A percentile compares a stretch with the other conserved stretches of the same genome.
phyloP scores from a whole-genome alignment of 495 filamentous ascomycete species.

The Lophiostoma macrostomum region DNA sequence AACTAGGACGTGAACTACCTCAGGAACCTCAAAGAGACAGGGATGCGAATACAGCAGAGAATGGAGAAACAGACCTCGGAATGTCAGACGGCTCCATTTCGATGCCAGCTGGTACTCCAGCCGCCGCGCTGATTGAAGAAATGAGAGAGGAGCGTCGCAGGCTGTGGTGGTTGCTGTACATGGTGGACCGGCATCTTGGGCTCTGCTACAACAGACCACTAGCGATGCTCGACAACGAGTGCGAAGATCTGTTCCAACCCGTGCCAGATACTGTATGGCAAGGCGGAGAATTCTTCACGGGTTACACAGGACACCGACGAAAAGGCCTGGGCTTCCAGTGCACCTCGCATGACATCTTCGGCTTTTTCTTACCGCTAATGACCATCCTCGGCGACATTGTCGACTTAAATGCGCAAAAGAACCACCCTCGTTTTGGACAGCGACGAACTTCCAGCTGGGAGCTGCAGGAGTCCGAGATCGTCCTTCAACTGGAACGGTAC shows the following conservation, averaged over 20 bases:
- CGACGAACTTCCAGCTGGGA: conserved; percentile 16
- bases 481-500: conserved; percentile 25
- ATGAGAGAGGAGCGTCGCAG: conserved; percentile 50
- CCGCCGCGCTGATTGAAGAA: conserved; percentile 34
- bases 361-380: conserved; percentile 38
- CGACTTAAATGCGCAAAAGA: conserved; percentile 32
- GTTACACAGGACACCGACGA: conserved; percentile 1
- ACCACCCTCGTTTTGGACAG: conserved; percentile 32
- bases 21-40: conserved; percentile 14
- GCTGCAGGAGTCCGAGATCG: conserved; percentile 28
- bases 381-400: conserved; percentile 38
- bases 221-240: conserved; percentile 48
- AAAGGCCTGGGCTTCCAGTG: conserved; percentile 32
- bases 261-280: conserved; percentile 41
- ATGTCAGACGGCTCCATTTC: conserved; percentile 17
- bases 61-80: conserved; percentile 6
- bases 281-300: conserved; percentile 27
- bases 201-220: conserved; percentile 52
- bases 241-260: conserved; percentile 40
- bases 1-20: conserved; percentile 26
- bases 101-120: conserved; percentile 19
- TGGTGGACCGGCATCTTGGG: conserved; percentile 50
- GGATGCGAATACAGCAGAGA: conserved; percentile 5
- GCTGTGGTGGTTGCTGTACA: conserved; percentile 53
- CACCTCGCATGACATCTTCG: conserved; percentile 37